Evolutionary conservation across 306 rosid species (phyloP).

Genomic region (Cicer arietinum): DNA sequence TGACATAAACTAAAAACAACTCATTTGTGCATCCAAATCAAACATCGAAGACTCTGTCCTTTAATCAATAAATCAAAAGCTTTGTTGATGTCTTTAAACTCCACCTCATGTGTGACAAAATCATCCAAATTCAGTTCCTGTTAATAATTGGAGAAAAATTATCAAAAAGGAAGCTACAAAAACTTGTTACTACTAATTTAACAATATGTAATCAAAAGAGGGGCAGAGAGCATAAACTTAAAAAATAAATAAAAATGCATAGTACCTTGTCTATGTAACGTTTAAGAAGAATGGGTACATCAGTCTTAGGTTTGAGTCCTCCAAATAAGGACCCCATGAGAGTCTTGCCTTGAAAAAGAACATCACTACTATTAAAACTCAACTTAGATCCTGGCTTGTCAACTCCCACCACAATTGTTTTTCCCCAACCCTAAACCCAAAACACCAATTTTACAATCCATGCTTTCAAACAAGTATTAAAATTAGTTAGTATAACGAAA

Average conservation of each 20-base stretch:
- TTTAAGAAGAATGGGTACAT: conserved; percentile 72
- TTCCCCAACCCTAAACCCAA: conserved; percentile 83
- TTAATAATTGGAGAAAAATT: background rate
- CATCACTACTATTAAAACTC: conserved; percentile 50
- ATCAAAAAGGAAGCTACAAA: background rate
- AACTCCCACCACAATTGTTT: conserved; percentile 78
- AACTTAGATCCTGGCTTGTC: conserved; percentile 67
- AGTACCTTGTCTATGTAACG: conserved; percentile 80
- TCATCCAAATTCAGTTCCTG: conserved; percentile 83
- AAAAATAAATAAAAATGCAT: background rate
- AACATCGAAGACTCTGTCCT: conserved; percentile 72
- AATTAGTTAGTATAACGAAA: background rate
- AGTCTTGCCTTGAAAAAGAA: conserved; percentile 66
- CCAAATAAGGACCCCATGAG: conserved; percentile 78
- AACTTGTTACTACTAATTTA: conserved; percentile 1
- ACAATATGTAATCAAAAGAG: background rate
- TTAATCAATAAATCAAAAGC: conserved; percentile 74
- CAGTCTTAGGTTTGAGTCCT: conserved; percentile 79
- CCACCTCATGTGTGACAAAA: conserved; percentile 73
- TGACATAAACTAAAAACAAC: background rate
- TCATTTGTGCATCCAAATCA: conserved; percentile 73
- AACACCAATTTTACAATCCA: conserved; percentile 11
- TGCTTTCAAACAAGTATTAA: conserved; percentile 17
- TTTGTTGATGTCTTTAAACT: conserved; percentile 73
- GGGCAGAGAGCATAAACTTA: background rate